Evolutionary conservation across 257 asterid genomes (phyloP).

Genomic region (Marsdenia floribunda): DNA sequence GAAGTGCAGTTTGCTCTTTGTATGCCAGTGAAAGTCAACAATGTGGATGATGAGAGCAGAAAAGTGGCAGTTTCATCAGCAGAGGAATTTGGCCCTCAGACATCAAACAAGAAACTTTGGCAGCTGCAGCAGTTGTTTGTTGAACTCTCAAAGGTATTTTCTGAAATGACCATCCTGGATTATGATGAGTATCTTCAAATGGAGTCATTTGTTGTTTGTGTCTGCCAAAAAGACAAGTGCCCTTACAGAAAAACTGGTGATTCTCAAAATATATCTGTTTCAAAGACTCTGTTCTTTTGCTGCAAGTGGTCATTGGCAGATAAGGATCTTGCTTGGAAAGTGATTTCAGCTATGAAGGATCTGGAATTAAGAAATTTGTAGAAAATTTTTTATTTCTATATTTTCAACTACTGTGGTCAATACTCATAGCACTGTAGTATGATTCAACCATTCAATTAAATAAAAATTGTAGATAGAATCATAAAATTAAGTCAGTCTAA

Average conservation of each 20-base stretch:
- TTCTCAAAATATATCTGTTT: constrained; percentile 6
- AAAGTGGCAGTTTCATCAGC: constrained; percentile 9
- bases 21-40: constrained; percentile 27
- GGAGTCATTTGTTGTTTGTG: constrained; percentile 37
- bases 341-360: constrained; percentile 38
- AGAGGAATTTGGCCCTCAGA: constrained; percentile 15
- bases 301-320: constrained; percentile 56
- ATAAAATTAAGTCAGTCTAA: too few relatives aligned
- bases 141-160: constrained; percentile 27
- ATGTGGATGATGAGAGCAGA: constrained; percentile 13
- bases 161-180: constrained; percentile 32
- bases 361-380: constrained; percentile 15
- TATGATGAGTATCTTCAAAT: constrained; percentile 35
- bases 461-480: too few relatives aligned
- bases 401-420: neutral
- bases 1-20: constrained; percentile 49
- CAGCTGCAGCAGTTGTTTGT: constrained; percentile 35
- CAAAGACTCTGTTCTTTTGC: constrained; percentile 31
- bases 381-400: neutral
- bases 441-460: too few relatives aligned
- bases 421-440: too few relatives aligned
- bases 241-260: constrained; percentile 30
- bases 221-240: constrained; percentile 47
- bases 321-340: constrained; percentile 53
- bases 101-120: constrained; percentile 15